Evolutionary conservation across 2,329 filamentous ascomycete species (phyloP), one percentile per base, ranked within the genome.

Genomic region (Claviceps quebecensis): DNA sequence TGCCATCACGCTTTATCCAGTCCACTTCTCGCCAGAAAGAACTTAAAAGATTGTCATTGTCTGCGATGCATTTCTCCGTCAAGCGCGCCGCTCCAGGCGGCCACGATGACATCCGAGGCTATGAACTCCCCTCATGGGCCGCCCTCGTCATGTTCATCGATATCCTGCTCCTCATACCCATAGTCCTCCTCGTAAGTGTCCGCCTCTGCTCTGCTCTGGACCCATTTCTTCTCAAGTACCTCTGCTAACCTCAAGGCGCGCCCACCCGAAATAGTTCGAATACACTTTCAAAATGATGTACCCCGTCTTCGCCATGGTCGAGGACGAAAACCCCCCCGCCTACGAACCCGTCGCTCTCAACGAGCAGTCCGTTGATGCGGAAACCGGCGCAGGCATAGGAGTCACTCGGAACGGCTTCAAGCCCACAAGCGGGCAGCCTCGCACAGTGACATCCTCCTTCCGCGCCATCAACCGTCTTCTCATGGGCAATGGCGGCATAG

Each of bases 401-500:
- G 56, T 57, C 50, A 56, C 61, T 54, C 61, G 59, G 54, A 60
- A 60, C 52, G 56, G 54, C 58, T 59, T 66, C 53, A 64, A 69
- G 57, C 64, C 66, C 54, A 62, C 65, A 8, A 57, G 61, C 56
- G 60, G 59, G 59, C 61, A 65, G 54, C 43, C 63, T 48, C 65
- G 62, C 54, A 69, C 70, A 55, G 65, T 77, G 57, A 78, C 74
- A 19, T 69, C 72, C 29, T 77, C 72, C 49, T 60, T 79, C 59
- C 73, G 74, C 57, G 67, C 69, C 59, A 76, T 71, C 53, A 66
- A 71, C 64, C 71, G 72, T 41, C 68, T 77, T 54, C 74, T 96
- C 45, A 72, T 73, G 56, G 69, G 77, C 46, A 69, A 79, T 56
- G 81, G 75, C 54, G 87, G 88, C 55, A 76, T 76, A 67, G 70